Evolutionary conservation across 495 filamentous ascomycete species (phyloP), one percentile per base, ranked within the genome.

Genomic region (Cenococcum geophilum): DNA sequence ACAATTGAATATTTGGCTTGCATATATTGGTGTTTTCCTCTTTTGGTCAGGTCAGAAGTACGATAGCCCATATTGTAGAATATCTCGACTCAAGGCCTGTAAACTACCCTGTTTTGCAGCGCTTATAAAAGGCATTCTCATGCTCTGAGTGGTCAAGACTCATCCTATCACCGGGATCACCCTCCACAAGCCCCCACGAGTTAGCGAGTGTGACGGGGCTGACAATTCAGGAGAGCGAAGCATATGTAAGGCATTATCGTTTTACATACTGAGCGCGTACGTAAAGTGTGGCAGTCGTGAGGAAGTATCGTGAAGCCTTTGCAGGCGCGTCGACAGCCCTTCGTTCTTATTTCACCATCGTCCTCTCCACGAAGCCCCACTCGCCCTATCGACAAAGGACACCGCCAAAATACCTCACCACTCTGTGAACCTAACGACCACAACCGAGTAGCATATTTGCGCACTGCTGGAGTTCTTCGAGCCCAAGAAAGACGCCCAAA

Each of bases 31-130:
- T 61, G 61, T 60, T 43, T 43, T 51, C 51, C 12, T 57, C 45
- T 35, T 59, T 48, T 58, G 11, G 50, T 16, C 42, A 22, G 42
- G 6, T 51, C 51, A 55, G 63, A 10, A 63, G 40, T 21, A 52
- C 25, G 21, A 32, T 23, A 52, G 20, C 25, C 27, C 49, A 23
- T 45, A 42, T 58, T 49, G 61, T 55, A 55, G 45, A 55, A 51
- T 61, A 51, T 67, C 65, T 68, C 58, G 57, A 68, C 65, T 68
- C 65, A 63, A 32, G 65, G 48, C 65, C 42, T 68, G 61, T 68
- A 68, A 61, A 68, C 58, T 68, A 64, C 18, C 20, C 21, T 52
- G 49, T 25, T 16, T 10, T 25, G 23, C 45, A 68, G 61, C 65
- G 65, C 65, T 61, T 68, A 68, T 47, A 54, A 14, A 45, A 45